A percentile compares a stretch with the other conserved stretches of the same genome.
Conservation (phyloP, 2,329 filamentous ascomycete genomes). For the Thermomyces lanuginosus region DNA sequence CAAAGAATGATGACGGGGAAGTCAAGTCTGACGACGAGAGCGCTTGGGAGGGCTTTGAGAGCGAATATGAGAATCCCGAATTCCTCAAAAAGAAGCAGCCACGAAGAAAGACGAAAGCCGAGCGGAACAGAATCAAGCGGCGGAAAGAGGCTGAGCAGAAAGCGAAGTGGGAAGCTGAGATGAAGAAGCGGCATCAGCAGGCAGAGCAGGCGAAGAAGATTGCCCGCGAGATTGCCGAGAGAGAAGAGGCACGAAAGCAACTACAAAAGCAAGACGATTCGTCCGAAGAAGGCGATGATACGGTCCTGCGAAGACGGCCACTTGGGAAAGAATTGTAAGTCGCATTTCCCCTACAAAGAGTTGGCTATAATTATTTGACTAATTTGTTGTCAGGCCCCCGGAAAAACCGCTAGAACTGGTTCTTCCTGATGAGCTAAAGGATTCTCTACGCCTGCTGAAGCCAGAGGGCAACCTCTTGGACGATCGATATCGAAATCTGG, state of each 20-base stretch:
- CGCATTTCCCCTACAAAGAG: no score
- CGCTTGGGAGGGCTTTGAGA: slow-evolving; percentile 81
- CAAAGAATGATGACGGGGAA: slow-evolving; percentile 58
- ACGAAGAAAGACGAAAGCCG: slow-evolving; percentile 67
- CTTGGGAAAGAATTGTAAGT: slow-evolving; percentile 44
- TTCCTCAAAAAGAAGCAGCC: slow-evolving; percentile 56
- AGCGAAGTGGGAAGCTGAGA: slow-evolving; percentile 57
- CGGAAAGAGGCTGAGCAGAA: slow-evolving; percentile 73
- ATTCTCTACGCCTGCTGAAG: slow-evolving; percentile 66
- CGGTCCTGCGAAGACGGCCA: slow-evolving; percentile 50
- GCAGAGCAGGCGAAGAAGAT: slow-evolving; percentile 55
- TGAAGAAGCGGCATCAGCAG: slow-evolving; percentile 58
- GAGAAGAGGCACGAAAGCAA: slow-evolving; percentile 32
- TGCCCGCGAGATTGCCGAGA: slow-evolving; percentile 33
- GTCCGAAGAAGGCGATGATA: slow-evolving; percentile 42
- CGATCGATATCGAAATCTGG: slow-evolving; percentile 76
- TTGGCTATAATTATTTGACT: slow-evolving; percentile 8
- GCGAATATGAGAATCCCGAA: slow-evolving; percentile 54
- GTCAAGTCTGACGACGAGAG: slow-evolving; percentile 72
- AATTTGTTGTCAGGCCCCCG: slow-evolving; percentile 30
- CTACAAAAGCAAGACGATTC: slow-evolving; percentile 20
- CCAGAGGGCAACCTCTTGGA: slow-evolving; percentile 92
- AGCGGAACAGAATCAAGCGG: slow-evolving; percentile 75
- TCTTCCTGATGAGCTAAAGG: slow-evolving; percentile 65
- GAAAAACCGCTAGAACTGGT: slow-evolving; percentile 69